Evolutionary conservation across 1,284 basidiomycete species (phyloP), one percentile per base, ranked within the genome.

Genomic region (Exsudoporus floridanus): DNA sequence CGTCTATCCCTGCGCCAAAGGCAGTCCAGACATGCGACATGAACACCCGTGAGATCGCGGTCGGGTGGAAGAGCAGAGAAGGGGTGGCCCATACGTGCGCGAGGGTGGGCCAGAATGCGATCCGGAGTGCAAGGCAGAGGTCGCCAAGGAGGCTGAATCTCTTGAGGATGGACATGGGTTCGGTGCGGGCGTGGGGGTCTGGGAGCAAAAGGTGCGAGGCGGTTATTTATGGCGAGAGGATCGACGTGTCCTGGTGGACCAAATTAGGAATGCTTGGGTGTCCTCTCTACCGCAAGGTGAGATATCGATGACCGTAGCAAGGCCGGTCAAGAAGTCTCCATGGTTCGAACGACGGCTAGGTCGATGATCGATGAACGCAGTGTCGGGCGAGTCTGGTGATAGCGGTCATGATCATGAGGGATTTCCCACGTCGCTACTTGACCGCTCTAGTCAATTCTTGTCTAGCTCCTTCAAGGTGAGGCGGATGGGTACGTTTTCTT

Each of bases 21-120:
- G 60, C 52, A 3, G 60, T 58, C 87, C 86, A 89, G 5, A 88
- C 73, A 43, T 80, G 66, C 2, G 74, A 64, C 77, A 88, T 84
- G 67, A 86, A 85, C 13, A 79, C 59, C 35, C 72, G 74, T 4
- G 83, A 83, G 38, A 88, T 46, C 6, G 64, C 67, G 10, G 47
- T 46, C 0, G 82, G 82, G 2, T 62, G 67, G 9, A 84, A 53
- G 39, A 86, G 59, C 5, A 86, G 61, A 0, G 64, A 64, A 0
- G 86, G 83, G 0, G 63, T 55, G 13, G 54, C 48, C 28, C 73
- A 59, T 40, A 87, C 57, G 1, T 70, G 72, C 7, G 56, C 57
- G n/a, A 83, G 39, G 1, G 83, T 82, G 0, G 82, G 83, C 31
- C 72, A 46, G n/a, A 82, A 61, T 1, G 77, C 79, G 28, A 70